Percentiles rank a stretch among this genome's conserved stretches.
Conservation (phyloP, 768 basidiomycete genomes). For the Pilatotrama ljubarskyi region DNA sequence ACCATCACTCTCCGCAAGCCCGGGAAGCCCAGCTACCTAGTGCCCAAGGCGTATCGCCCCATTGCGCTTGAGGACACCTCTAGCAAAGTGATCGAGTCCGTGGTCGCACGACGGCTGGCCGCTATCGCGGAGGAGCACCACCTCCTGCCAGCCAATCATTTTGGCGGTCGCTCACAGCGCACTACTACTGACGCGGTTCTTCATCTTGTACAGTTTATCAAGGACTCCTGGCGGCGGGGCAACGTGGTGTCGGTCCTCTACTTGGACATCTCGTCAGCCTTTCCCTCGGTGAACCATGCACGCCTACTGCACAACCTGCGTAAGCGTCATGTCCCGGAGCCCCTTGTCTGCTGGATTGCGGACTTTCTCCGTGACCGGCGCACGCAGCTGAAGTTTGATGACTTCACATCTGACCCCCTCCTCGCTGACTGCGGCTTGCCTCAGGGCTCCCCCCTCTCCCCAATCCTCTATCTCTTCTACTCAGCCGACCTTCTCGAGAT, state of each 20-base stretch:
- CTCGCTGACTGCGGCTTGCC: conserved; percentile 18
- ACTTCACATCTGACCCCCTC: conserved; percentile 15
- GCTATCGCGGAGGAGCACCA: conserved; percentile 31
- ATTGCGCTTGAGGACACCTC: conserved; percentile 37
- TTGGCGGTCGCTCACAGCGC: conserved; percentile 40
- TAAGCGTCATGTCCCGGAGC: conserved; percentile 29
- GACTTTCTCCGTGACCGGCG: conserved; percentile 1
- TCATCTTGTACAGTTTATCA: conserved; percentile 31
- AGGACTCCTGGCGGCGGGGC: conserved; percentile 35
- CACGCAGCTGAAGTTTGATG: conserved; percentile 19
- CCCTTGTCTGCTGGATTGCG: conserved; percentile 23
- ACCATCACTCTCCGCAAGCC: conserved; percentile 39
- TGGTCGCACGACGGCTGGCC: conserved; percentile 27
- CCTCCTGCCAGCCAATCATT: conserved; percentile 38
- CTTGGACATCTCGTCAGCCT: conserved; percentile 46
- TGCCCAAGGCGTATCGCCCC: conserved; percentile 37
- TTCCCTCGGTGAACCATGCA: conserved; percentile 39
- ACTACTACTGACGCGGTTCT: conserved; percentile 39
- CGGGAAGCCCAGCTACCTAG: conserved; percentile 34
- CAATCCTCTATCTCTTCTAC: conserved; percentile 35
- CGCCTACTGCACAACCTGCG: conserved; percentile 36
- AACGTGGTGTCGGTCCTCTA: conserved; percentile 40
- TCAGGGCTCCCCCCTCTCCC: conserved; percentile 37
- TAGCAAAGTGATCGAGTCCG: conserved; percentile 30
- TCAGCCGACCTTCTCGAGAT: conserved; percentile 28